Evolutionary conservation across 306 rosid genomes (phyloP).

Genomic region (Pachyrhizus erosus): DNA sequence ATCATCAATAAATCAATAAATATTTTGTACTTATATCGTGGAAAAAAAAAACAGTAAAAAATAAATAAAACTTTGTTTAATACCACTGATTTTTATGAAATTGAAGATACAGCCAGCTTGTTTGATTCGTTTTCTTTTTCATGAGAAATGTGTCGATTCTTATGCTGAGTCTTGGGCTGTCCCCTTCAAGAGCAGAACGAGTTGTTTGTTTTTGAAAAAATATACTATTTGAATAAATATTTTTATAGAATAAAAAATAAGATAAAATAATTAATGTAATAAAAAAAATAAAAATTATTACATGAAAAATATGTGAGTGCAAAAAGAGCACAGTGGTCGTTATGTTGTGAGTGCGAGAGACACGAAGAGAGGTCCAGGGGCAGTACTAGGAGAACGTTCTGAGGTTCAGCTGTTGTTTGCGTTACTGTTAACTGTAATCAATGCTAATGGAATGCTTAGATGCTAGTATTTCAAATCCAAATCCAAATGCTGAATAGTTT

Average conservation of each 20-base stretch:
- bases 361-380: not conserved
- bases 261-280: not conserved
- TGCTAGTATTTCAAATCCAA: slow-evolving; percentile 2
- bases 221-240: not conserved
- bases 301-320: not conserved
- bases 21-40: not conserved
- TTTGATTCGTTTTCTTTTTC: not conserved
- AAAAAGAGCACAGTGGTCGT: slow-evolving; percentile 13
- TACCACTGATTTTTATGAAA: not conserved
- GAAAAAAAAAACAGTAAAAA: too few relatives aligned
- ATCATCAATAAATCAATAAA: too few relatives aligned
- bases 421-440: not conserved
- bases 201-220: not conserved
- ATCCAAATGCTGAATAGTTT: slow-evolving; percentile 21
- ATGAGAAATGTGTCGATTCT: slow-evolving; percentile 3
- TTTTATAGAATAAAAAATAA: not conserved
- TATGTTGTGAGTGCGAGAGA: slow-evolving; percentile 14
- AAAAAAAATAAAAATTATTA: not conserved
- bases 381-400: not conserved
- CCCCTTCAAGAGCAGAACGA: not conserved
- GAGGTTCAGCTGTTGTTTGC: not conserved
- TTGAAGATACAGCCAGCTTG: not conserved
- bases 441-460: not conserved
- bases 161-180: slow-evolving; percentile 40
- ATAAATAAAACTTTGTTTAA: not conserved